Base-by-base conservation (phyloP, 163 green algal species). In the Scenedesmus sp. region DNA sequence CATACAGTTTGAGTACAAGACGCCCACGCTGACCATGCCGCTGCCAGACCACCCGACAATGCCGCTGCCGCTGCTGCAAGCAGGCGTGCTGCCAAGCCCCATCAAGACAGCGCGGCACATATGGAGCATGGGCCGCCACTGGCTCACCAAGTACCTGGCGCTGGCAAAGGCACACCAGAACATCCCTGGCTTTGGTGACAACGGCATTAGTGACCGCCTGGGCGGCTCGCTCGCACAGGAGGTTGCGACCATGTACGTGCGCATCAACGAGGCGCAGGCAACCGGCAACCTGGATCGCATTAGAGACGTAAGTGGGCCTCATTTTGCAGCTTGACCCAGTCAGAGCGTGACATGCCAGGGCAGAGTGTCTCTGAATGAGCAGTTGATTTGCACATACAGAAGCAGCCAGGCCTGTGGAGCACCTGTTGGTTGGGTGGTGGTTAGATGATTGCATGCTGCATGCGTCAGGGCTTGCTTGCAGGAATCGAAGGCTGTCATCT, bases 201-300 rank as follows among this genome's bases (percentile, higher is more conserved):
- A 46, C 3, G 23, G 1, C 4, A 3, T 46, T 12, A 23, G 70
- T 79, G 70, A 79, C 70, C 34, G 34, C 34, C 34, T 46, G 34
- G 62, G 64, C 57, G 1, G 15, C 2, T 5, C 16, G 23, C 82
- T 94, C 62, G 56, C 88, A 82, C 5, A 66, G 4, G 23, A 74
- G 34, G 60, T 92, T 64, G 81, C 88, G 7, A 56, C 76, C 7
- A 82, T 92, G 66, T 94, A 94, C 83, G 54, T 67, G 59, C 64
- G 20, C 26, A 84, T 94, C 70, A 92, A 91, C 59, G 3, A 57
- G 18, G 92, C 92, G 26, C 81, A 93, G 60, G 92, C 92, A 0
- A 66, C 85, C 34, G 82, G 82, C 18, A 46, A 92, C 52, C n/a
- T 92, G 16, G 82, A 86, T 8, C 76, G 54, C 12, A 87, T 87